These are phyloP conservation scores for Fusarium sambucinum DNA, from an alignment of 2,329 filamentous ascomycete species.

Conservation along the genomic window DNA sequence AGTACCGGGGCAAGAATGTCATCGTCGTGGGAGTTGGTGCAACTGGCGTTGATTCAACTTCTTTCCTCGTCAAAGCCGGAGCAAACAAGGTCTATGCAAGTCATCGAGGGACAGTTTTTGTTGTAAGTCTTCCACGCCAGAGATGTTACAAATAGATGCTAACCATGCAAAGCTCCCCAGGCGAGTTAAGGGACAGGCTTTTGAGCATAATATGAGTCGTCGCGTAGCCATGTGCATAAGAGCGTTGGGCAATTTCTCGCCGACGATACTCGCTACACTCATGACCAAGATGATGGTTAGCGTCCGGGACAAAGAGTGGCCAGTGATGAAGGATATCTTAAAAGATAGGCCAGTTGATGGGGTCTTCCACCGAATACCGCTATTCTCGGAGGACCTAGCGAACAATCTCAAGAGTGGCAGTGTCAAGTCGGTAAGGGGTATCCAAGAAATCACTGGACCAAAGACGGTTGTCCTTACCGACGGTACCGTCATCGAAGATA, in stretches of 20 bases:
- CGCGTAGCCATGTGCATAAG: conserved; percentile 43
- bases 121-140: conserved; percentile 34
- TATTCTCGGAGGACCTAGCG: conserved; percentile 49
- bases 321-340: conserved; percentile 30
- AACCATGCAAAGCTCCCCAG: conserved; percentile 41
- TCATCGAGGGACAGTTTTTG: conserved; percentile 52
- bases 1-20: conserved; percentile 58
- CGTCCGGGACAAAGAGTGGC: conserved; percentile 39
- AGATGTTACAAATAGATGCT: neutral
- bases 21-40: conserved; percentile 60
- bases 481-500: conserved; percentile 49
- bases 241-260: conserved; percentile 24
- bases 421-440: conserved; percentile 46
- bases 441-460: conserved; percentile 49
- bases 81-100: conserved; percentile 58
- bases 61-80: conserved; percentile 48
- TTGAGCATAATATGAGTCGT: conserved; percentile 52
- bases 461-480: conserved; percentile 48
- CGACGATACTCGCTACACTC: conserved; percentile 19
- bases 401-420: conserved; percentile 46
- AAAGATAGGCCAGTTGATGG: conserved; percentile 32
- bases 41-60: conserved; percentile 50
- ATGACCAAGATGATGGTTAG: conserved; percentile 38
- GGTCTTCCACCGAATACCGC: conserved; percentile 44
- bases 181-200: conserved; percentile 51